These are phyloP conservation scores for Protostelium mycophagum DNA, from an alignment of 78 protist species.

Conservation along the genomic window DNA sequence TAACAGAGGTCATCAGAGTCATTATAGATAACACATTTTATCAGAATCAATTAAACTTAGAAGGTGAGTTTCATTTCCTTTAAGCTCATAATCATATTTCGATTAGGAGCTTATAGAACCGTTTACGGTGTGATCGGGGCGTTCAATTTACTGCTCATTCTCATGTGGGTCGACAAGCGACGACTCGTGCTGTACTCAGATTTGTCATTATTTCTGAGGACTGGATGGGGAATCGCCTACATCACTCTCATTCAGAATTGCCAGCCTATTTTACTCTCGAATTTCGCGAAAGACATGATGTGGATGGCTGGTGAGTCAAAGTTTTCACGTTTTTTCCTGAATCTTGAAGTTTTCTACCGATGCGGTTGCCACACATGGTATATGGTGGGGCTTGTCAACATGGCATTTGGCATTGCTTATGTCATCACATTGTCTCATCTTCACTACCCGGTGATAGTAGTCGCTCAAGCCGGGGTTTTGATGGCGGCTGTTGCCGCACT, in stretches of 20 bases:
- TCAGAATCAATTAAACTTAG: too few species aligned
- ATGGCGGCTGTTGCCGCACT: neutral
- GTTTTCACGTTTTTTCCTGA: neutral
- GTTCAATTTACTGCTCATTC: neutral
- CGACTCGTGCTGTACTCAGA: neutral
- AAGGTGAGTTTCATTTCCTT: too few species aligned
- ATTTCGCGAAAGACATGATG: neutral
- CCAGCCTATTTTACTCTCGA: neutral
- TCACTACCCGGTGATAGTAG: neutral
- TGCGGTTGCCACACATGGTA: neutral
- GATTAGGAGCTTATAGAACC: neutral
- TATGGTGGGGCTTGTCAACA: neutral
- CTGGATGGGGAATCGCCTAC: neutral
- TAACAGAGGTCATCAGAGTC: neutral
- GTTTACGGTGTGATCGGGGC: neutral
- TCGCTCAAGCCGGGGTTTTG: neutral
- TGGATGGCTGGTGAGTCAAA: neutral
- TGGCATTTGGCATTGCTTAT: neutral
- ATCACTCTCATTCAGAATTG: too few species aligned
- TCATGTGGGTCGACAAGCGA: neutral
- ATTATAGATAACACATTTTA: neutral
- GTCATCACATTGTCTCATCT: neutral
- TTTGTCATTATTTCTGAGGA: neutral
- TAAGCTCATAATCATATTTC: too few species aligned
- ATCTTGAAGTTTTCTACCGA: neutral